Base-by-base conservation (phyloP, 805 yeast species). In the Myxozyma mucilagina region DNA sequence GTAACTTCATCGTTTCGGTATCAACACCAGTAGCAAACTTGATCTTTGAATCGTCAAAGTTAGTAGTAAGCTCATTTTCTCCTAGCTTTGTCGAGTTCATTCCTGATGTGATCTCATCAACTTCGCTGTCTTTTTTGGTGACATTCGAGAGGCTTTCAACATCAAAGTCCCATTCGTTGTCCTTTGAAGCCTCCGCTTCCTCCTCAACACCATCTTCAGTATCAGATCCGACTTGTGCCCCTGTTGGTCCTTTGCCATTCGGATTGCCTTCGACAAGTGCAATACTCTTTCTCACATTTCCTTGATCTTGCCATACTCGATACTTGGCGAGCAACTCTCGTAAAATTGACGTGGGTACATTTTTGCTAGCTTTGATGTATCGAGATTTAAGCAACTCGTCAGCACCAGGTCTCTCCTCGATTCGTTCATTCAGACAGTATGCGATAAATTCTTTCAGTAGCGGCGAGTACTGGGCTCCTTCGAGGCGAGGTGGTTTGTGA, bases 401-500 rank as follows among this genome's bases (percentile, higher is more conserved):
- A 1, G 98, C 97, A 47, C 83, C 78, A 0, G 93, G 88, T 68
- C 99, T 80, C 70, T 89, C 96, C 14, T 84, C 87, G 0, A 98
- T 96, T 60, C 88, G 89, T 73, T 96, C 99, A 72, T 96, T 98
- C 47, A 94, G 79, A 75, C 98, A 93, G 50, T 87, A 76, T 0
- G 99, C 97, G 55, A 96, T 86, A 59, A 90, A 84, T 72, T 94
- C 98, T 69, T 92, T 94, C 58, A 94, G 76, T 1, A 81, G 74
- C 0, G 88, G 72, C 0, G 96, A 83, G 72, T 89, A 90, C 61
- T 86, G 89, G 55, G 92, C 78, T 7, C 98, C 98, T 72, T 94
- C 99, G 59, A 94, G 77, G 63, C 99, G 81, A 3, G 99, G 96
- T 4, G 99, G 99, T 57, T 92, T 89, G 67, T 89, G 90, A 67